A percentile compares a stretch with the other conserved stretches of the same genome.
Conservation (phyloP, 148 eudicot genomes). For the Camellia japonica region DNA sequence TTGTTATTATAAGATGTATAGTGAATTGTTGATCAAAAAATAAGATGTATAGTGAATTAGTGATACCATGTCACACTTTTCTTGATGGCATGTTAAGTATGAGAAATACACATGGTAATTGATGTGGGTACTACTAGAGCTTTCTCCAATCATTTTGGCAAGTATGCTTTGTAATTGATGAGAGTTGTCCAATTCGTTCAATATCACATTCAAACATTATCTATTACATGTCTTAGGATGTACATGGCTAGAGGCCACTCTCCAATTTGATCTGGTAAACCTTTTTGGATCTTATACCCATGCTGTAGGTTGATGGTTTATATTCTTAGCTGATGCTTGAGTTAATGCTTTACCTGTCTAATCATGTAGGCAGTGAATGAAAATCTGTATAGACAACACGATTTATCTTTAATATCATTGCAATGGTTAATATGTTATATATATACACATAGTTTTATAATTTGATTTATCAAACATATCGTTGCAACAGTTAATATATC, state of each 20-base stretch:
- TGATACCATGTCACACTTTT: background rate
- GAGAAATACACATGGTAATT: background rate
- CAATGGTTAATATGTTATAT: background rate
- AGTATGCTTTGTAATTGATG: constrained; percentile 3
- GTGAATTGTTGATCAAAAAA: too few relatives aligned
- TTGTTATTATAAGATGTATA: too few relatives aligned
- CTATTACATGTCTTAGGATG: background rate
- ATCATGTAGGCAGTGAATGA: background rate
- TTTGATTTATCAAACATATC: too few relatives aligned
- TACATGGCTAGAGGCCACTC: background rate
- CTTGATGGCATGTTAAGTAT: background rate
- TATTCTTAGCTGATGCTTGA: background rate
- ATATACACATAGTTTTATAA: background rate
- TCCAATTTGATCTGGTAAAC: background rate
- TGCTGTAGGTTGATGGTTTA: background rate
- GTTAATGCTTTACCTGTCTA: background rate
- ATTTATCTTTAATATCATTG: background rate
- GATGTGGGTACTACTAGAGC: background rate
- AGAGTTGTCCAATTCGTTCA: background rate
- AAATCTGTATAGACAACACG: background rate
- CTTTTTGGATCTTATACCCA: background rate
- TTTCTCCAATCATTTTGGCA: background rate
- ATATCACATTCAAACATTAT: background rate
- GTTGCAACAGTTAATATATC: too few relatives aligned
- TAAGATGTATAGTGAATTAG: background rate